A percentile compares a stretch with the other conserved stretches of the same genome.
These are phyloP conservation scores for Castanea sativa DNA, from an alignment of 306 rosid genomes.

Conservation along the genomic window DNA sequence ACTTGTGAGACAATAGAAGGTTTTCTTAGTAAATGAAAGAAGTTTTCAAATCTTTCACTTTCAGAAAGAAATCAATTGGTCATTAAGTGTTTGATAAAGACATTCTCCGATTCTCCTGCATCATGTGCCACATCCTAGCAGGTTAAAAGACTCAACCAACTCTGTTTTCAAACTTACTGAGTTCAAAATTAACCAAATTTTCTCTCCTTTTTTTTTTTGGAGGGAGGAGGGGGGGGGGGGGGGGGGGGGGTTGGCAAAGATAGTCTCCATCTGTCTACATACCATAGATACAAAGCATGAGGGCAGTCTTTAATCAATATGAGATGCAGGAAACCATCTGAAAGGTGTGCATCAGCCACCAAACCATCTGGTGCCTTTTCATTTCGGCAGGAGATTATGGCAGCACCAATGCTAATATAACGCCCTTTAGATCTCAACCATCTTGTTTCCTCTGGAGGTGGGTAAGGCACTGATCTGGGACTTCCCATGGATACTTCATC, in stretches of 20 bases:
- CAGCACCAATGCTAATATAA: slow-evolving; percentile 89
- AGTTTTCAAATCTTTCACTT: neutral
- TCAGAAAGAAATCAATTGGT: neutral
- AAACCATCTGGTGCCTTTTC: slow-evolving; percentile 95
- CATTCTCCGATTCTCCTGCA: neutral
- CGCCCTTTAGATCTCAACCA: slow-evolving; percentile 81
- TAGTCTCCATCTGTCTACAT: slow-evolving; percentile 1
- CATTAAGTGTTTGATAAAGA: slow-evolving; percentile 4
- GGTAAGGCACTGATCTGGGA: slow-evolving; percentile 32
- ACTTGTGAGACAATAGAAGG: neutral
- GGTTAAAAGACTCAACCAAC: no score
- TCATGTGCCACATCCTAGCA: no score
- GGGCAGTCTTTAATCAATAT: slow-evolving; percentile 79
- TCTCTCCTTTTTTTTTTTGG: no score
- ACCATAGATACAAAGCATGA: slow-evolving; percentile 84
- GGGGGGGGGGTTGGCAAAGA: neutral
- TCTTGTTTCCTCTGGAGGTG: slow-evolving; percentile 43
- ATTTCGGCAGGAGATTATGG: slow-evolving; percentile 79
- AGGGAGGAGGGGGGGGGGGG: no score
- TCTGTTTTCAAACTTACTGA: no score
- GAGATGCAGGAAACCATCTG: slow-evolving; percentile 92
- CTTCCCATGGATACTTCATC: slow-evolving; percentile 20
- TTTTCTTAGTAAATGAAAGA: slow-evolving; percentile 6
- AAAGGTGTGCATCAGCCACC: slow-evolving; percentile 94
- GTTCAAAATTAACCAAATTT: no score